Evolutionary conservation across 2,329 filamentous ascomycete genomes (phyloP), one percentile per base, ranked within the genome.

Genomic region (Penicillium sp.): DNA sequence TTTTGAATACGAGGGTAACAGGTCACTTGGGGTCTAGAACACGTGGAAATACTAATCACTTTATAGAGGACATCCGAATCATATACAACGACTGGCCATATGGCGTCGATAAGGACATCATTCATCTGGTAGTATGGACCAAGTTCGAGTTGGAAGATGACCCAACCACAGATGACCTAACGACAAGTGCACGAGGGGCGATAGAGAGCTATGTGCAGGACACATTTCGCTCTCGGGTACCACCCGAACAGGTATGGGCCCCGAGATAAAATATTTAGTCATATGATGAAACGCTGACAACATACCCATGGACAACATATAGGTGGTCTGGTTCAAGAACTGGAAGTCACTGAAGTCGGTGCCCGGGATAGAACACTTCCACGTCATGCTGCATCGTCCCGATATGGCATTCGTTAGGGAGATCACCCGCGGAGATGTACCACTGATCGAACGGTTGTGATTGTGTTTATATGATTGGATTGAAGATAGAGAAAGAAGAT

Each of bases 81-180:
- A 73, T 96, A 39, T 85, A 83, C 75, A 97, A 97, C 69, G 92
- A 97, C 79, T 97, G 92, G 90, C 93, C 93, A 0, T 97, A 97
- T 68, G 92, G 90, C 0, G 80, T 97, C 51, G 90, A 94, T 65
- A 69, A 78, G 45, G 81, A 83, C 50, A 92, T 96, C 61, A 83
- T 90, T 16, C 93, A 97, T 71, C 79, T 97, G 3, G 90, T 96
- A 5, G 85, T 96, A 13, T 97, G 93, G 93, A 94, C 89, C 46
- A 96, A 96, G 74, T 96, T 96, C 68, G 80, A 83, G 46, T 78
- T 97, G 24, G 81, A 85, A 51, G 89, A 92, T 55, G 87, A 94
- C 65, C 73, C 84, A 0, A 77, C 76, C 18, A 77, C 85, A 0
- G 87, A 84, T 14, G 85, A 91, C 61, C 75, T 95, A 69, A 90